Percentiles rank a stretch among this genome's conserved stretches.
Evolutionary conservation across 2,329 filamentous ascomycete species (phyloP).

Genomic region (Trichoderma sp.): DNA sequence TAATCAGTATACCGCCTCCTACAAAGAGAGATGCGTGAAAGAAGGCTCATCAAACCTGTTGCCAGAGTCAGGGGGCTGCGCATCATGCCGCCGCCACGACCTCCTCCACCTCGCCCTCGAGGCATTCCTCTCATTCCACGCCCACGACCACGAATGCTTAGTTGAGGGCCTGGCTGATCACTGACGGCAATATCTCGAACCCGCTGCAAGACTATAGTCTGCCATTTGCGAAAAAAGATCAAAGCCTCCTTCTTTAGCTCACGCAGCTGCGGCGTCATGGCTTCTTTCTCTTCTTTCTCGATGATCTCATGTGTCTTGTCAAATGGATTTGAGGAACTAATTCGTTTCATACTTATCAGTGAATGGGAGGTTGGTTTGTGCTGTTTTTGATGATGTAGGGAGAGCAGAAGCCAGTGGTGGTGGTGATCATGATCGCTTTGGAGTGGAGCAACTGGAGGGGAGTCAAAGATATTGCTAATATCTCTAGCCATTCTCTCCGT

Average conservation of each 20-base stretch:
- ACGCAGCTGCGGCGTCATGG: constrained; percentile 51
- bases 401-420: constrained; percentile 41
- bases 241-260: constrained; percentile 72
- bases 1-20: neutral
- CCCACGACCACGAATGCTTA: constrained; percentile 40
- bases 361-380: constrained; percentile 24
- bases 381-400: constrained; percentile 37
- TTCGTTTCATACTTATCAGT: constrained; percentile 10
- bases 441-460: constrained; percentile 41
- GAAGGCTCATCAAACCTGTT: constrained; percentile 38
- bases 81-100: constrained; percentile 38
- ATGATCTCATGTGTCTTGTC: constrained; percentile 35
- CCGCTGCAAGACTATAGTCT: constrained; percentile 67
- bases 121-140: constrained; percentile 35
- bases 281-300: constrained; percentile 37
- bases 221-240: constrained; percentile 79
- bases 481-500: constrained; percentile 58
- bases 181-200: constrained; percentile 67
- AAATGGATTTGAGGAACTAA: constrained; percentile 29
- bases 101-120: constrained; percentile 33
- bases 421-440: constrained; percentile 34
- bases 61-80: constrained; percentile 36
- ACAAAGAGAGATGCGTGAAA: neutral
- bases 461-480: constrained; percentile 55
- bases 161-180: constrained; percentile 37